Evolutionary conservation across 495 filamentous ascomycete species (phyloP).

Genomic region (Chlorociboria aeruginascens): DNA sequence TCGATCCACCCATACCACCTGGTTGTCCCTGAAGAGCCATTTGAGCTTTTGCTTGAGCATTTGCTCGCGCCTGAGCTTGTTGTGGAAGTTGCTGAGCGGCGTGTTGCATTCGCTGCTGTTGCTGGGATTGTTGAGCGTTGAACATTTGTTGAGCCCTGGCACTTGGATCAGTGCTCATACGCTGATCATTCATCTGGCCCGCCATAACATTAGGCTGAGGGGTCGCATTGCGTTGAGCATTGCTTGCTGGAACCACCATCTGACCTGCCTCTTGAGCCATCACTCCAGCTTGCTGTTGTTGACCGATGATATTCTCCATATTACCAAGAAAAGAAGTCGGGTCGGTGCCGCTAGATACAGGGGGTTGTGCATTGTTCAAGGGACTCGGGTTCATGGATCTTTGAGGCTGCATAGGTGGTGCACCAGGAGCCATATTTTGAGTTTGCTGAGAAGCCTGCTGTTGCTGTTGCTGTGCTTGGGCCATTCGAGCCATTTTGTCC

Average conservation of each 20-base stretch:
- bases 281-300: constrained; percentile 25
- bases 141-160: constrained; percentile 27
- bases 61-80: constrained; percentile 24
- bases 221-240: constrained; percentile 19
- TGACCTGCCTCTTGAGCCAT: constrained; percentile 36
- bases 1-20: constrained; percentile 28
- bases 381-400: constrained; percentile 22
- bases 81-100: constrained; percentile 8
- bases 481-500: constrained; percentile 12
- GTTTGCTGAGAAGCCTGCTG: constrained; percentile 1
- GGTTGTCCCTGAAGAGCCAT: constrained; percentile 35
- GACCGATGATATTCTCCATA: constrained; percentile 36
- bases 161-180: constrained; percentile 14
- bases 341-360: constrained; percentile 22
- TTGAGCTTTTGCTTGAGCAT: constrained; percentile 26
- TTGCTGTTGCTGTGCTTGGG: constrained; percentile 1
- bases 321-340: constrained; percentile 24
- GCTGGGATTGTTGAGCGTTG: constrained; percentile 25
- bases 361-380: constrained; percentile 23
- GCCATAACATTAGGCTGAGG: constrained; percentile 28
- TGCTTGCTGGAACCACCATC: constrained; percentile 34
- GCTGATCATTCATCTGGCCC: constrained; percentile 24
- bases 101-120: constrained; percentile 26
- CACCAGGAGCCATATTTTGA: constrained; percentile 12
- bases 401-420: constrained; percentile 20